These are phyloP conservation scores for Metschnikowia baotianmanensis DNA, from an alignment of 805 yeast species.

Conservation along the genomic window DNA sequence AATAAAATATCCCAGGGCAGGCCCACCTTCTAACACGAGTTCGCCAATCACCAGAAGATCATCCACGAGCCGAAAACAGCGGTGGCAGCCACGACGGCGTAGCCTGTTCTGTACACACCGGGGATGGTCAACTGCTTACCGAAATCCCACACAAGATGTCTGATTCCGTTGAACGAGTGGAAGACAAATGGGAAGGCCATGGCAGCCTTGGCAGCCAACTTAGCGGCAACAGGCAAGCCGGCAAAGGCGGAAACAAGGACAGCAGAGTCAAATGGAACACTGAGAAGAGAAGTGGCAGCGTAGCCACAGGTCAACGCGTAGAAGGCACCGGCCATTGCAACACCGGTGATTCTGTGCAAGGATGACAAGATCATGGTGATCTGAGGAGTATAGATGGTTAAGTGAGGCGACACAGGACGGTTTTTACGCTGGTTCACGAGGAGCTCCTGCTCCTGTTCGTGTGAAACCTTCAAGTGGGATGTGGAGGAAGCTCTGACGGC, in stretches of 20 bases:
- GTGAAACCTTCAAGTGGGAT: constrained; percentile 47
- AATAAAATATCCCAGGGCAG: background rate
- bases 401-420: constrained; percentile 91
- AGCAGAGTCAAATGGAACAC: constrained; percentile 57
- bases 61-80: constrained; percentile 58
- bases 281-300: constrained; percentile 60
- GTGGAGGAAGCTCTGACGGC: constrained; percentile 18
- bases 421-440: constrained; percentile 77
- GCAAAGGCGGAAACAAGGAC: constrained; percentile 54
- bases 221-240: constrained; percentile 60
- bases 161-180: constrained; percentile 83
- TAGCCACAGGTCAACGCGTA: constrained; percentile 75
- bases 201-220: constrained; percentile 62
- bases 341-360: constrained; percentile 86
- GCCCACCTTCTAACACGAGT: background rate
- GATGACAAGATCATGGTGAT: constrained; percentile 78
- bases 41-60: constrained; percentile 36
- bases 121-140: constrained; percentile 76
- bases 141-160: constrained; percentile 93
- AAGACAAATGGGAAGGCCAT: constrained; percentile 82
- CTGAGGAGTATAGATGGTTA: constrained; percentile 88
- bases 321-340: constrained; percentile 73
- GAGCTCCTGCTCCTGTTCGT: constrained; percentile 63
- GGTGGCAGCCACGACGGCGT: constrained; percentile 69
- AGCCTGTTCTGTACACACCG: constrained; percentile 93